Percentiles rank a stretch among this genome's conserved stretches.
These are phyloP conservation scores for Globisporangium mamillatum DNA, from an alignment of 352 stramenopile species.

Conservation along the genomic window DNA sequence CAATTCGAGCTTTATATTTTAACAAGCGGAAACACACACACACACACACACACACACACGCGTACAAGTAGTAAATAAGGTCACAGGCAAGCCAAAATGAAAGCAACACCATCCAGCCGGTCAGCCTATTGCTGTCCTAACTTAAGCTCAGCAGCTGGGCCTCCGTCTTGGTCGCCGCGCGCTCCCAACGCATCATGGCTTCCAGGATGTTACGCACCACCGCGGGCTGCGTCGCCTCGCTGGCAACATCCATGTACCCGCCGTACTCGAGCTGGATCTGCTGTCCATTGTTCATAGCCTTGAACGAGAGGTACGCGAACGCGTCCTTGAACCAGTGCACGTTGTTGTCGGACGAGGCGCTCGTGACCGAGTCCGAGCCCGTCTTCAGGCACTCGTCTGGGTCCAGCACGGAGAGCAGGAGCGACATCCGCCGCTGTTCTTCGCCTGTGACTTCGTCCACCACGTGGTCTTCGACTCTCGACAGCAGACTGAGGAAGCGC, in stretches of 20 bases:
- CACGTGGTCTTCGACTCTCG: conserved; percentile 31
- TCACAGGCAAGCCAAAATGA: neutral
- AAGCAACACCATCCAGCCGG: neutral
- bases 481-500: conserved; percentile 31
- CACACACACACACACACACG: neutral
- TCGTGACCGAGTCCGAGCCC: conserved; percentile 14
- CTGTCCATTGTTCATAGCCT: conserved; percentile 28
- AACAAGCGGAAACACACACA: neutral
- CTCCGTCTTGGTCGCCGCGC: conserved; percentile 7
- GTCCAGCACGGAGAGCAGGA: conserved; percentile 29
- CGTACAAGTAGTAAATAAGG: neutral
- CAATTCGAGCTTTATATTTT: neutral
- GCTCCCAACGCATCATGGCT: conserved; percentile 21
- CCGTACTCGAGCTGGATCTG: conserved; percentile 39
- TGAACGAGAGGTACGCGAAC: conserved; percentile 40
- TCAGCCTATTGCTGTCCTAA: neutral
- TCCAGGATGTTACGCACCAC: conserved; percentile 33
- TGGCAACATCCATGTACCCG: conserved; percentile 28
- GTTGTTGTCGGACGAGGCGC: conserved; percentile 11
- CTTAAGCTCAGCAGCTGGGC: neutral
- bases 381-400: conserved; percentile 29
- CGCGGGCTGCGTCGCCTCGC: conserved; percentile 24
- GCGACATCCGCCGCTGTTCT: conserved; percentile 25
- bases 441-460: conserved; percentile 20
- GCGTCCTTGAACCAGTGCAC: conserved; percentile 36